Conservation (phyloP, 2,329 filamentous ascomycete species). For the Zymoseptoria brevis region DNA sequence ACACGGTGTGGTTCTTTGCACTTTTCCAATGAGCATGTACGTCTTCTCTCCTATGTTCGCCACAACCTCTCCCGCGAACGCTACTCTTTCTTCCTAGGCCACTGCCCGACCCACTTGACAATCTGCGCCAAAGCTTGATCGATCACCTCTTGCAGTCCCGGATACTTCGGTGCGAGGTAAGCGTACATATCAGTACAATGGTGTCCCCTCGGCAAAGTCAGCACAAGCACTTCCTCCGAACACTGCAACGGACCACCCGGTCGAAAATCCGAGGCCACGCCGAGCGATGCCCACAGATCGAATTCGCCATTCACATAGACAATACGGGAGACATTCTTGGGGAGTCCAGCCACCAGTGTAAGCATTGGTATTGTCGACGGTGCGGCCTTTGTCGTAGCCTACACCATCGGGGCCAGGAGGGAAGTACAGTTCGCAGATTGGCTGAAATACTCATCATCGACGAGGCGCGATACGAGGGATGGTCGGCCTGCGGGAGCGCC, state of each 20-base stretch:
- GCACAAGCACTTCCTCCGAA: constrained; percentile 42
- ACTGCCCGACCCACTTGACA: constrained; percentile 30
- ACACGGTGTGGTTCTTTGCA: no score
- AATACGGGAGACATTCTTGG: constrained; percentile 48
- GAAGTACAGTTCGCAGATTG: constrained; percentile 50
- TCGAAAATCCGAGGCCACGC: constrained; percentile 46
- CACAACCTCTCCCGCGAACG: not conserved
- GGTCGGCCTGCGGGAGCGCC: constrained; percentile 40
- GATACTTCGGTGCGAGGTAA: constrained; percentile 33
- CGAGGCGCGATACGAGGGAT: constrained; percentile 45
- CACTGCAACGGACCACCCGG: constrained; percentile 47
- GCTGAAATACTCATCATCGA: constrained; percentile 45
- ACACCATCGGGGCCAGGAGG: constrained; percentile 39
- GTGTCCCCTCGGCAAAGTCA: constrained; percentile 46
- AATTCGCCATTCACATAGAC: constrained; percentile 52
- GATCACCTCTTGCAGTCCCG: constrained; percentile 38
- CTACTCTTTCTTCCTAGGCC: constrained; percentile 40
- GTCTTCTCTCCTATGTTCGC: no score
- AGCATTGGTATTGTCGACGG: constrained; percentile 43
- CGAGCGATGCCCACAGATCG: constrained; percentile 52
- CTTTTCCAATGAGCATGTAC: no score
- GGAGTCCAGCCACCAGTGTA: constrained; percentile 50
- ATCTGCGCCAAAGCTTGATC: constrained; percentile 41
- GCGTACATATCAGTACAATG: constrained; percentile 50
- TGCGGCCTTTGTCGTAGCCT: constrained; percentile 44